A percentile compares a stretch with the other conserved stretches of the same genome.
Conservation (phyloP, 2,329 filamentous ascomycete genomes). For the Pezicula neosporulosa region DNA sequence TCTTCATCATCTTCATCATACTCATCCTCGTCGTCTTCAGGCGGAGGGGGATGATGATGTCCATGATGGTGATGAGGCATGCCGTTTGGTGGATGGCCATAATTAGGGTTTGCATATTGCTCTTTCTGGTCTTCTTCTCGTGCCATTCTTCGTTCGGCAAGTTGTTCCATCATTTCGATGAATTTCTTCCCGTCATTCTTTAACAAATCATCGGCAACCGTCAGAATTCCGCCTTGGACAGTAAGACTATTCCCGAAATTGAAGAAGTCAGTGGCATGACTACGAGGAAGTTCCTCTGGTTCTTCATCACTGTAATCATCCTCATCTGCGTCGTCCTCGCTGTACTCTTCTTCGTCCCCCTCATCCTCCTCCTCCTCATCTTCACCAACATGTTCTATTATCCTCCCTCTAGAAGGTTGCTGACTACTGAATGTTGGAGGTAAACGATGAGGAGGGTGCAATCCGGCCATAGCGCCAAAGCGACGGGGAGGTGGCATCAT, state of each 20-base stretch:
- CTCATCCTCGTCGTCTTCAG: conserved; percentile 71
- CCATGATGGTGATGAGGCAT: conserved; percentile 38
- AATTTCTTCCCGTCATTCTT: conserved; percentile 99
- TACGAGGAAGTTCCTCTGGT: conserved; percentile 60
- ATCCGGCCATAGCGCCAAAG: conserved; percentile 50
- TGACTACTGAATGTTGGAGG: conserved; percentile 58
- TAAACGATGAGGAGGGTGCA: conserved; percentile 55
- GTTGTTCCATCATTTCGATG: conserved; percentile 99
- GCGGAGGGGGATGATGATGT: conserved; percentile 70
- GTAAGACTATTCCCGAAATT: conserved; percentile 97
- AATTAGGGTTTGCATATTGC: conserved; percentile 56
- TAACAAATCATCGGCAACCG: conserved; percentile 94
- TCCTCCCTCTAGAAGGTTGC: conserved; percentile 71
- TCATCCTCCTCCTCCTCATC: conserved; percentile 45
- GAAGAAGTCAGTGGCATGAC: conserved; percentile 81
- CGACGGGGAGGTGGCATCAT: conserved; percentile 67
- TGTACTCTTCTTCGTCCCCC: conserved; percentile 37
- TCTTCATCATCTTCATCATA: conserved; percentile 62
- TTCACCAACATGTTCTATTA: conserved; percentile 60
- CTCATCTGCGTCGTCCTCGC: conserved; percentile 51
- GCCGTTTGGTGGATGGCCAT: conserved; percentile 54
- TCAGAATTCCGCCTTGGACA: conserved; percentile 96
- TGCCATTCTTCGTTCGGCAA: conserved; percentile 95
- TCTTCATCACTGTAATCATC: conserved; percentile 69
- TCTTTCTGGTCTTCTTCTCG: conserved; percentile 85